Conservation (phyloP, 371 early-diverging fungal genomes). For the Gilbertella persicaria region DNA sequence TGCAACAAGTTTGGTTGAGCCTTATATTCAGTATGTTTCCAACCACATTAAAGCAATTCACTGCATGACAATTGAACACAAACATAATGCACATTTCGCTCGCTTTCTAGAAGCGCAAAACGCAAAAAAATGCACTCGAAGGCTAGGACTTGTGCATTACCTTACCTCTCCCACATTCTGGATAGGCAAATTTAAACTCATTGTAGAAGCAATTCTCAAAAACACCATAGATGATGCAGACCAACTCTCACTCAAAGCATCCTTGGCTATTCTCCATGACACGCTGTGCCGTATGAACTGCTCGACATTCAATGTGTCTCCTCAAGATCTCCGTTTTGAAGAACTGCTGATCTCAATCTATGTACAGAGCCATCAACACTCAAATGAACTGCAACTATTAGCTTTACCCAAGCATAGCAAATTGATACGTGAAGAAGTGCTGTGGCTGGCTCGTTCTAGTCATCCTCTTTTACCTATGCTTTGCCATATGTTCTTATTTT, state of each 20-base stretch:
- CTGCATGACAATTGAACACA: constrained; percentile 19
- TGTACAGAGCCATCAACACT: neutral
- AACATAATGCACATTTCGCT: constrained; percentile 23
- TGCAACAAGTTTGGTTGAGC: constrained; percentile 18
- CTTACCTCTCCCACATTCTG: constrained; percentile 36
- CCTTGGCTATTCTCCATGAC: constrained; percentile 29
- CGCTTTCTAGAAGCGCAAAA: constrained; percentile 26
- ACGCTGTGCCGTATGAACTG: constrained; percentile 34
- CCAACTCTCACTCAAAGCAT: constrained; percentile 24
- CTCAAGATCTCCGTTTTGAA: constrained; percentile 25
- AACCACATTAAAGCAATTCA: constrained; percentile 17
- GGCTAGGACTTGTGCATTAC: constrained; percentile 37
- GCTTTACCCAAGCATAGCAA: constrained; percentile 13
- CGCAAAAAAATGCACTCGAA: constrained; percentile 20
- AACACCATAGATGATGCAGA: constrained; percentile 34
- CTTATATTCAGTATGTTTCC: constrained; percentile 25
- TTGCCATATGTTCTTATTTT: constrained; percentile 40
- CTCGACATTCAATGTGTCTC: constrained; percentile 16
- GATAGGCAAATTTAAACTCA: constrained; percentile 34
- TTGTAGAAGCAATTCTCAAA: constrained; percentile 34
- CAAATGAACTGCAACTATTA: constrained; percentile 1
- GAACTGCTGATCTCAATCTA: constrained; percentile 27
- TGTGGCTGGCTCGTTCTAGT: constrained; percentile 25
- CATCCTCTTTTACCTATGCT: constrained; percentile 26
- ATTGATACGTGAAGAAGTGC: constrained; percentile 27